Conservation (phyloP, 129 eudicot genomes). For the Deinandra increscens region DNA sequence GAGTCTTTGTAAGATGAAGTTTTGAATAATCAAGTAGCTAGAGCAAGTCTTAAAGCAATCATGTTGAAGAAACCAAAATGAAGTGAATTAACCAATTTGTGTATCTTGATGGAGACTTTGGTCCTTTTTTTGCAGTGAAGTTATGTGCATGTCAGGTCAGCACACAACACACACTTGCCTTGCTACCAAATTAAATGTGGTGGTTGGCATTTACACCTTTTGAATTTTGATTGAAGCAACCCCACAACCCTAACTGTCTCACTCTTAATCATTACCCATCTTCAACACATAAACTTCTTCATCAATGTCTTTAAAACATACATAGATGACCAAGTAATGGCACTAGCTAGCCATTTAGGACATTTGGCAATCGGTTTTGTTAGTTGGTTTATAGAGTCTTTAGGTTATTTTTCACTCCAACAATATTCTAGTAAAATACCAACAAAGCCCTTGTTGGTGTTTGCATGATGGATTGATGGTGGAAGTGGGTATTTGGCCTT, state of each 20-base stretch:
- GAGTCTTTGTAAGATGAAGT: background rate
- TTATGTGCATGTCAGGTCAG: slow-evolving; percentile 34
- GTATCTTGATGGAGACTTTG: slow-evolving; percentile 31
- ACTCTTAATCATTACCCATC: slow-evolving; percentile 22
- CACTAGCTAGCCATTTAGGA: background rate
- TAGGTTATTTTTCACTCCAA: background rate
- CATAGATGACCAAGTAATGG: background rate
- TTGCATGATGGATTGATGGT: background rate
- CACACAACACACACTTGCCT: slow-evolving; percentile 42
- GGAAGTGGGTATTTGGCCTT: background rate
- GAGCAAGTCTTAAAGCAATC: slow-evolving; percentile 22
- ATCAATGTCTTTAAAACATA: background rate
- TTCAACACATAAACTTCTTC: background rate
- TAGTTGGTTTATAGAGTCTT: background rate
- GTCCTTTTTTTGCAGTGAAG: slow-evolving; percentile 27
- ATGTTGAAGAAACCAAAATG: slow-evolving; percentile 15
- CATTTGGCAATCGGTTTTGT: background rate
- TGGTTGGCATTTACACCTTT: slow-evolving; percentile 38
- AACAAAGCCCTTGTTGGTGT: background rate
- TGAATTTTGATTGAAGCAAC: slow-evolving; percentile 41
- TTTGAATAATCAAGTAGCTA: slow-evolving; percentile 13
- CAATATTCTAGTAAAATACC: background rate
- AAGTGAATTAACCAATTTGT: slow-evolving; percentile 29
- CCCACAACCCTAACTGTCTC: slow-evolving; percentile 32
- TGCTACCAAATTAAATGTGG: slow-evolving; percentile 39